phyloP scores from a whole-genome alignment of 352 stramenopile species.

The Phytophthora ohioensis region DNA sequence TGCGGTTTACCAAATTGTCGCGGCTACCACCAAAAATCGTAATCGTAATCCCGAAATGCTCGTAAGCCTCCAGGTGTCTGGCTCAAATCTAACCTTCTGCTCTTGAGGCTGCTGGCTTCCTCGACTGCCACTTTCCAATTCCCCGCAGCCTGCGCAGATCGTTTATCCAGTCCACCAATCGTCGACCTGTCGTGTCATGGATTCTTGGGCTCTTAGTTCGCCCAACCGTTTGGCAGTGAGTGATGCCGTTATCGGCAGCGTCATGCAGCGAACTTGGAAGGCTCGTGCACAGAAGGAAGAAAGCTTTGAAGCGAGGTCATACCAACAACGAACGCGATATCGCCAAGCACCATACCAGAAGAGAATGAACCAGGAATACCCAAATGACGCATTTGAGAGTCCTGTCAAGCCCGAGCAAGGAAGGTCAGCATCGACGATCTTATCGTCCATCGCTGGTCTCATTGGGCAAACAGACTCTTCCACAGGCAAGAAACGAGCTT shows the following conservation, averaged over 20 bases:
- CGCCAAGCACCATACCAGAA: slow-evolving; percentile 5
- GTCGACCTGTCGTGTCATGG: slow-evolving; percentile 1
- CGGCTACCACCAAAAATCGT: no score
- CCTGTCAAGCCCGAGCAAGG: background rate
- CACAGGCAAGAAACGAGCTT: background rate
- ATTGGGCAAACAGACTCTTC: background rate
- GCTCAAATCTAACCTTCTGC: no score
- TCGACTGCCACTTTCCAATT: slow-evolving; percentile 4
- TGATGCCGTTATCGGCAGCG: slow-evolving; percentile 9
- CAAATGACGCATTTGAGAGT: background rate
- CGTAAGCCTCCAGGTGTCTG: no score
- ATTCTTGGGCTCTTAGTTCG: background rate
- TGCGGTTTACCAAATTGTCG: no score
- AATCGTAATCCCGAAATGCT: no score
- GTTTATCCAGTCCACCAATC: background rate
- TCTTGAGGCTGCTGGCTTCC: no score
- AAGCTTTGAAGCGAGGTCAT: background rate
- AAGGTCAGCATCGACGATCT: background rate
- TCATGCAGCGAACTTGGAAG: slow-evolving; percentile 14
- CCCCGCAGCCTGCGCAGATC: background rate
- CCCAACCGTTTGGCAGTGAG: slow-evolving; percentile 6
- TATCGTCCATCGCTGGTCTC: background rate
- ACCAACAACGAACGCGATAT: background rate
- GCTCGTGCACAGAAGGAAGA: background rate
- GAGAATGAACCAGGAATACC: background rate